These are phyloP conservation scores for Emergomyces orientalis DNA, from an alignment of 2,329 filamentous ascomycete species.

Conservation along the genomic window DNA sequence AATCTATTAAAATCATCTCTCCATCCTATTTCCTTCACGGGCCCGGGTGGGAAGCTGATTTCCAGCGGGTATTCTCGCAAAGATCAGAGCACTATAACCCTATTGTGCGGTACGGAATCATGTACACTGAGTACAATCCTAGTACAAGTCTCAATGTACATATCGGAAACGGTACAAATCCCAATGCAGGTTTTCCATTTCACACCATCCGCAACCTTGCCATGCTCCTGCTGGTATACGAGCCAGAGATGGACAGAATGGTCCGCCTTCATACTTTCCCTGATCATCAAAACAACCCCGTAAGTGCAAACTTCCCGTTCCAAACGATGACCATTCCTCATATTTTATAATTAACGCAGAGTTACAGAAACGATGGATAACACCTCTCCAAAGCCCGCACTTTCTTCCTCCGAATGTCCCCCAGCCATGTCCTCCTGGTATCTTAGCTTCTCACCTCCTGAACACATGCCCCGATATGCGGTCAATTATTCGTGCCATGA, in stretches of 20 bases:
- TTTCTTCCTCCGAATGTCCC: slow-evolving; percentile 14
- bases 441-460: slow-evolving; percentile 13
- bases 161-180: slow-evolving; percentile 13
- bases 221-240: slow-evolving; percentile 17
- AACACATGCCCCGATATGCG: slow-evolving; percentile 15
- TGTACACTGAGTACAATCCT: slow-evolving; percentile 13
- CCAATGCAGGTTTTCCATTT: slow-evolving; percentile 12
- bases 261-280: slow-evolving; percentile 1
- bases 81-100: slow-evolving; percentile 11
- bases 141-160: slow-evolving; percentile 15
- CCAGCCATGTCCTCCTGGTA: neutral
- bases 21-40: slow-evolving; percentile 11
- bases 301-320: neutral
- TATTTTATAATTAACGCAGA: neutral
- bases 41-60: slow-evolving; percentile 12
- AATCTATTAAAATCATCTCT: slow-evolving; percentile 15
- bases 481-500: slow-evolving; percentile 12
- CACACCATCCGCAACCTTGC: slow-evolving; percentile 16
- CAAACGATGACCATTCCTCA: neutral
- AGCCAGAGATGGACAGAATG: slow-evolving; percentile 13
- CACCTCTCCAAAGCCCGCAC: slow-evolving; percentile 11
- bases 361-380: slow-evolving; percentile 8
- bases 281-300: slow-evolving; percentile 2
- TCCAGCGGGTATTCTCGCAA: slow-evolving; percentile 13
- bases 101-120: slow-evolving; percentile 7